phyloP scores from a whole-genome alignment of 176 grass and related monocot species.

The Raddia distichophylla region DNA sequence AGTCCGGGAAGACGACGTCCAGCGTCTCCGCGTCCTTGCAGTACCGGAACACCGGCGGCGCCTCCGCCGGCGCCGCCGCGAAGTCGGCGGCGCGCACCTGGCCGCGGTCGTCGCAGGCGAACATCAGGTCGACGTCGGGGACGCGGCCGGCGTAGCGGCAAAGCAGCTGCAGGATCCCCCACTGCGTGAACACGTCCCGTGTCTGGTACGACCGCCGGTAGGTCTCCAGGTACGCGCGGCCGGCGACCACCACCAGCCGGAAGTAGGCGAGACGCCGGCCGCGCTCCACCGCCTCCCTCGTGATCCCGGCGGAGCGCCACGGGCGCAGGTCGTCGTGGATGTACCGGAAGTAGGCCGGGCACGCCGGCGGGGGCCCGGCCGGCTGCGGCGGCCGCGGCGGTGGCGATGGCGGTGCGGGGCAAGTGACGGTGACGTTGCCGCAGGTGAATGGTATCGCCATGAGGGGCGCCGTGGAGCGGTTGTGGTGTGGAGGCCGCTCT shows the following conservation, averaged over 20 bases:
- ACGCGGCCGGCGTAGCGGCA: slow-evolving; percentile 57
- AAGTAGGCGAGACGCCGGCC: slow-evolving; percentile 49
- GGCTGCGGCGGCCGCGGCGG: neutral
- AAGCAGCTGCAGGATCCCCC: slow-evolving; percentile 73
- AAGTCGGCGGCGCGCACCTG: slow-evolving; percentile 47
- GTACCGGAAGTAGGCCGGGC: slow-evolving; percentile 55
- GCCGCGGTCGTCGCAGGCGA: slow-evolving; percentile 61
- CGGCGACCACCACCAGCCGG: slow-evolving; percentile 61
- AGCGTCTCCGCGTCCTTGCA: slow-evolving; percentile 53
- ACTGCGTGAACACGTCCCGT: slow-evolving; percentile 68
- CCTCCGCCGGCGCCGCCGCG: neutral
- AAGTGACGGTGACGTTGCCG: slow-evolving; percentile 24
- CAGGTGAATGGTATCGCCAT: slow-evolving; percentile 10
- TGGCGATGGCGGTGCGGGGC: neutral
- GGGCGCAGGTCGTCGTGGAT: slow-evolving; percentile 62
- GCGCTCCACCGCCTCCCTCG: slow-evolving; percentile 53
- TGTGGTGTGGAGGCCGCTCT: slow-evolving; percentile 19
- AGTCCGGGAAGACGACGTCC: slow-evolving; percentile 79
- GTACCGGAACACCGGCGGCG: slow-evolving; percentile 64
- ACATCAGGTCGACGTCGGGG: slow-evolving; percentile 80
- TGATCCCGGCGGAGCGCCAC: slow-evolving; percentile 62
- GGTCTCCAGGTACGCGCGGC: slow-evolving; percentile 55
- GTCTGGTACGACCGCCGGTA: slow-evolving; percentile 62
- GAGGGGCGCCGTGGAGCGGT: neutral
- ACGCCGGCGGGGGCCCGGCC: slow-evolving; percentile 13